phyloP scores from a whole-genome alignment of 495 filamentous ascomycete species.

The Podospora fimiseda region DNA sequence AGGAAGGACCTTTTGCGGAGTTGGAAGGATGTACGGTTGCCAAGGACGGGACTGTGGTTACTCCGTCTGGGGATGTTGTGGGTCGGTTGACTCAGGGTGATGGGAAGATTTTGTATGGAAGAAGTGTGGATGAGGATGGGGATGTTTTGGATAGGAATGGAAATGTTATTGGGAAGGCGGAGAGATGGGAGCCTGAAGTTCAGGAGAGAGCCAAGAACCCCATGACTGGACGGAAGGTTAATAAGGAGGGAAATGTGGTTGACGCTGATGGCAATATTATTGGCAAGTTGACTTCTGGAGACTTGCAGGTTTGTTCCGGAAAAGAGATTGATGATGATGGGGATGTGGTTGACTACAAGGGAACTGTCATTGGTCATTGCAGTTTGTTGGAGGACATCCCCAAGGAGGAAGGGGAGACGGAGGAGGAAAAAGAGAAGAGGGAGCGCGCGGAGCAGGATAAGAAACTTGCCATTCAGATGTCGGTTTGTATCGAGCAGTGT shows the following conservation, averaged over 20 bases:
- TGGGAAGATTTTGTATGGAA: constrained; percentile 61
- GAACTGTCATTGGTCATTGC: constrained; percentile 72
- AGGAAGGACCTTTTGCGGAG: constrained; percentile 75
- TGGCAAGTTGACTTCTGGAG: constrained; percentile 69
- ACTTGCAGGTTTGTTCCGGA: constrained; percentile 62
- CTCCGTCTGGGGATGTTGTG: constrained; percentile 57
- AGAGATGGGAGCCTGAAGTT: constrained; percentile 74
- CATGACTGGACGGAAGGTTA: constrained; percentile 73
- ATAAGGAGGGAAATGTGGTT: constrained; percentile 74
- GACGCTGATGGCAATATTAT: constrained; percentile 76
- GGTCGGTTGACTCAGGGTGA: constrained; percentile 72
- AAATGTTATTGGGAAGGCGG: constrained; percentile 72
- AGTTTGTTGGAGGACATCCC: constrained; percentile 71
- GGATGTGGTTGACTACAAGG: constrained; percentile 76
- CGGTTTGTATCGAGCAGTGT: constrained; percentile 64
- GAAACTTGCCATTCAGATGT: constrained; percentile 74
- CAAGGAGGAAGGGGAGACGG: constrained; percentile 34
- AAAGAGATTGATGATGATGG: constrained; percentile 82
- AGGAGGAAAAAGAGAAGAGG: constrained; percentile 48
- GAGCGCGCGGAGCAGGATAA: constrained; percentile 58
- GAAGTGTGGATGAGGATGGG: constrained; percentile 74
- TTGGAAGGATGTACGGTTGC: constrained; percentile 65
- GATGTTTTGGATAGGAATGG: constrained; percentile 78
- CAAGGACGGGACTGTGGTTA: constrained; percentile 68
- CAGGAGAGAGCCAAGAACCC: constrained; percentile 52